Evolutionary conservation across 495 filamentous ascomycete genomes (phyloP).

Genomic region (Penicillium bovifimosum): DNA sequence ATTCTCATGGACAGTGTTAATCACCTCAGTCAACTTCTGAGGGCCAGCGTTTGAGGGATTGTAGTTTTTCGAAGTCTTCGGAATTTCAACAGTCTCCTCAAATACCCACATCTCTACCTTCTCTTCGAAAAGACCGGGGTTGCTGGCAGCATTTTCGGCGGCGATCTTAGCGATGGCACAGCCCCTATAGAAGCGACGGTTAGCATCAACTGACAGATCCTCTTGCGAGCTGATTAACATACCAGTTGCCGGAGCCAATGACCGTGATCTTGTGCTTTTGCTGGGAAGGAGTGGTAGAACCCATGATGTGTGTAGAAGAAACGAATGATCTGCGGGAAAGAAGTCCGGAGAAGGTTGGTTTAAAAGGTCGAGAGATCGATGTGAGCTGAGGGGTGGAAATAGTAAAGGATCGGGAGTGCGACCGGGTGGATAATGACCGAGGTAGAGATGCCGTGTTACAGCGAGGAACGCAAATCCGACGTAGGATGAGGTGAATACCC

Average conservation of each 20-base stretch:
- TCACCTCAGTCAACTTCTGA: constrained; percentile 81
- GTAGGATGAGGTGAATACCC: constrained; percentile 15
- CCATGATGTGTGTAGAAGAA: constrained; percentile 31
- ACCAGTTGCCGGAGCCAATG: constrained; percentile 97
- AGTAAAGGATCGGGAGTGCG: constrained; percentile 5
- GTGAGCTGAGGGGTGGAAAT: constrained; percentile 16
- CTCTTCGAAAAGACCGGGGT: constrained; percentile 75
- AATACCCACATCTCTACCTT: constrained; percentile 98
- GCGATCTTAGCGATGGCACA: constrained; percentile 95
- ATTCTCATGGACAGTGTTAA: constrained; percentile 94
- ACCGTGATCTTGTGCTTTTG: constrained; percentile 92
- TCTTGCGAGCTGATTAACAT: constrained; percentile 19
- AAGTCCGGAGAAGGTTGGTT: constrained; percentile 12
- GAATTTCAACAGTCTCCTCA: constrained; percentile 75
- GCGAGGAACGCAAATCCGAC: constrained; percentile 23
- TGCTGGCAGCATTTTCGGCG: constrained; percentile 77
- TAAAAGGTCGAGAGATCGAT: constrained; percentile 20
- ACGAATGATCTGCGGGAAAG: constrained; percentile 21
- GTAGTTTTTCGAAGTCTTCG: constrained; percentile 59
- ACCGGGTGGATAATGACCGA: constrained; percentile 24
- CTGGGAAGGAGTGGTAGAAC: constrained; percentile 37
- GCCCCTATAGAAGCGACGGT: constrained; percentile 52
- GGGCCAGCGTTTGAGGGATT: constrained; percentile 52
- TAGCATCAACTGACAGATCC: not conserved
- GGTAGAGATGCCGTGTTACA: constrained; percentile 13